Evolutionary conservation across 257 asterid species (phyloP).

Genomic region (Petunia axillaris): DNA sequence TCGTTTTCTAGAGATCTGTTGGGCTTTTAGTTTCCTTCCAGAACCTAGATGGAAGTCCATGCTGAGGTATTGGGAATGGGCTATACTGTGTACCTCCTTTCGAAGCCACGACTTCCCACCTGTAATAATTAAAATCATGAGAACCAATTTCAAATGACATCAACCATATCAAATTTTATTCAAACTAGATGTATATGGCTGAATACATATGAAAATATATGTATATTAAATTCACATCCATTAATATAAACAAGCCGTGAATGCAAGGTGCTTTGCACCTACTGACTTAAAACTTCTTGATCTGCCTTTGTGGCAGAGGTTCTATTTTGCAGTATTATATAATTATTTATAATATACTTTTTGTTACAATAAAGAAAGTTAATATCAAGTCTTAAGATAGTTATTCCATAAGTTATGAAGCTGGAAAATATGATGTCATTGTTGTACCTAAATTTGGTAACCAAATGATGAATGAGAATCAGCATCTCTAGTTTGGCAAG

Average conservation of each 20-base stretch:
- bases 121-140: conserved; percentile 34
- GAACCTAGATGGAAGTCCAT: conserved; percentile 73
- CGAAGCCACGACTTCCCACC: conserved; percentile 72
- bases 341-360: too few species aligned
- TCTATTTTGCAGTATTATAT: too few species aligned
- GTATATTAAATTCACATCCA: not conserved
- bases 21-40: conserved; percentile 46
- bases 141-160: not conserved
- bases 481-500: conserved; percentile 87
- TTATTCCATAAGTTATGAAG: not conserved
- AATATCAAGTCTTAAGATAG: too few species aligned
- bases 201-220: too few species aligned
- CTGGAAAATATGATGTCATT: conserved; percentile 20
- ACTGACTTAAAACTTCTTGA: not conserved
- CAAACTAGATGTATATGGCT: too few species aligned
- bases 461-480: conserved; percentile 67
- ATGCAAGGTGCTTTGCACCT: not conserved
- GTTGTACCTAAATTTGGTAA: conserved; percentile 64
- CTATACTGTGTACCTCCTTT: conserved; percentile 50
- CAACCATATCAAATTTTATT: not conserved
- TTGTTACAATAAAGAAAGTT: too few species aligned
- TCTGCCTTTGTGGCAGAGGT: not conserved
- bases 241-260: conserved; percentile 7
- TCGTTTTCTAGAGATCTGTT: conserved; percentile 7
- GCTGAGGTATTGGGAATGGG: conserved; percentile 80